A percentile compares a stretch with the other conserved stretches of the same genome.
phyloP scores from a whole-genome alignment of 257 asterid genomes.

The Ajuga chamaepitys region DNA sequence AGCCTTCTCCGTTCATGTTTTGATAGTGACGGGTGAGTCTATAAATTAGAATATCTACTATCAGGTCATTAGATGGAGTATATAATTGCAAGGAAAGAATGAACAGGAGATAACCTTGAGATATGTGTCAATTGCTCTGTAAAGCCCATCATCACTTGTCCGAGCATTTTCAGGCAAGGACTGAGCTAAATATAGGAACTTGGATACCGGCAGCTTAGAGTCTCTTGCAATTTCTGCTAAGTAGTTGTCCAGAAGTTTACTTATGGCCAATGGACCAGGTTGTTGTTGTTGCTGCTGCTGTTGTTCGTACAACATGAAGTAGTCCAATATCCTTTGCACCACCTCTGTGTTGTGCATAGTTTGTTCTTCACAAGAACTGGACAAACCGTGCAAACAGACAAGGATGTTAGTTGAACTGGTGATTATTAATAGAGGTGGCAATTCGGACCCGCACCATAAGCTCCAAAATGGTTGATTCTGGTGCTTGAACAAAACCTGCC shows the following conservation, averaged over 20 bases:
- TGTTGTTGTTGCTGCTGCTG: slow-evolving; percentile 31
- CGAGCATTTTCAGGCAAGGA: slow-evolving; percentile 59
- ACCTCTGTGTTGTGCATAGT: slow-evolving; percentile 48
- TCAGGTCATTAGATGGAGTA: background rate
- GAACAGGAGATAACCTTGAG: slow-evolving; percentile 48
- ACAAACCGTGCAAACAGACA: slow-evolving; percentile 11
- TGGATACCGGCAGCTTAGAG: slow-evolving; percentile 48
- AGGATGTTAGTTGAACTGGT: slow-evolving; percentile 2
- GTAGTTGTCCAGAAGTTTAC: slow-evolving; percentile 75
- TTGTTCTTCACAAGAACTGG: slow-evolving; percentile 46
- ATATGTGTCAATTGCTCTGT: slow-evolving; percentile 75
- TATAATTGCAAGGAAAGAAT: background rate
- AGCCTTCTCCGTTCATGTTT: slow-evolving; percentile 73
- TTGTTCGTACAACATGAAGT: slow-evolving; percentile 58
- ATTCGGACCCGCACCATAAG: no score
- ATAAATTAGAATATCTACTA: background rate
- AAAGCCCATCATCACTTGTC: slow-evolving; percentile 66
- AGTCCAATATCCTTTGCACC: slow-evolving; percentile 70
- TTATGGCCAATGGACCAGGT: slow-evolving; percentile 33
- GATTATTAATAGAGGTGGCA: background rate
- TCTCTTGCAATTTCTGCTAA: slow-evolving; percentile 80
- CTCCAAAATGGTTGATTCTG: no score
- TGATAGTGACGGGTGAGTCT: slow-evolving; percentile 67
- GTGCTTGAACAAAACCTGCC: no score
- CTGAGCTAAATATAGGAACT: slow-evolving; percentile 66